A percentile compares a stretch with the other conserved stretches of the same genome.
Conservation (phyloP, 164 flowering plant species). For the Cinnamomum micranthum region DNA sequence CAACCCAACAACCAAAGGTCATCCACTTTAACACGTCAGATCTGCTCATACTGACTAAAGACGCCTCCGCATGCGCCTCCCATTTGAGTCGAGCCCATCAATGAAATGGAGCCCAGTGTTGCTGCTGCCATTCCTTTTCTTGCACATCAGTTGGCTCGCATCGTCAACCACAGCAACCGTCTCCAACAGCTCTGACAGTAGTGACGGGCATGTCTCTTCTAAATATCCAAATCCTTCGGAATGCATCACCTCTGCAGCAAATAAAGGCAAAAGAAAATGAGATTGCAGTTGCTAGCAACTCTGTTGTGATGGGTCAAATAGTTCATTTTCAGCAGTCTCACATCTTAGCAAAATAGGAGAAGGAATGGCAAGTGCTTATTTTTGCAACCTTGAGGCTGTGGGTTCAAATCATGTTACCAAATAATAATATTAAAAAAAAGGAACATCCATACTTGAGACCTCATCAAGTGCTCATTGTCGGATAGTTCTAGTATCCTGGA, state of each 20-base stretch:
- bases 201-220: conserved; percentile 61
- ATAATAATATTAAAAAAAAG: too few relatives aligned
- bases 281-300: neutral
- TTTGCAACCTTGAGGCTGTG: too few relatives aligned
- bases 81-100: conserved; percentile 38
- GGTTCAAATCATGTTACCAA: too few relatives aligned
- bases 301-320: too few relatives aligned
- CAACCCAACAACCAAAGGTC: neutral
- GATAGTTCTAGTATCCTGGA: too few relatives aligned
- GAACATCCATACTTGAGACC: too few relatives aligned
- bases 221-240: conserved; percentile 70
- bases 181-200: conserved; percentile 64
- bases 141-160: conserved; percentile 25
- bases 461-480: too few relatives aligned
- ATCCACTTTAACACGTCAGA: neutral
- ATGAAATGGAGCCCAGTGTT: conserved; percentile 41
- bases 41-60: conserved; percentile 16
- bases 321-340: too few relatives aligned
- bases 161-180: conserved; percentile 58
- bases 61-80: conserved; percentile 63
- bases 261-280: neutral
- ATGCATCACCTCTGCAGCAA: conserved; percentile 62
- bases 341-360: too few relatives aligned
- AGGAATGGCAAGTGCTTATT: too few relatives aligned
- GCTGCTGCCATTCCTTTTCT: conserved; percentile 65